Base-by-base conservation (phyloP, 805 yeast genomes). In the Cyberlindnera bimundalis region DNA sequence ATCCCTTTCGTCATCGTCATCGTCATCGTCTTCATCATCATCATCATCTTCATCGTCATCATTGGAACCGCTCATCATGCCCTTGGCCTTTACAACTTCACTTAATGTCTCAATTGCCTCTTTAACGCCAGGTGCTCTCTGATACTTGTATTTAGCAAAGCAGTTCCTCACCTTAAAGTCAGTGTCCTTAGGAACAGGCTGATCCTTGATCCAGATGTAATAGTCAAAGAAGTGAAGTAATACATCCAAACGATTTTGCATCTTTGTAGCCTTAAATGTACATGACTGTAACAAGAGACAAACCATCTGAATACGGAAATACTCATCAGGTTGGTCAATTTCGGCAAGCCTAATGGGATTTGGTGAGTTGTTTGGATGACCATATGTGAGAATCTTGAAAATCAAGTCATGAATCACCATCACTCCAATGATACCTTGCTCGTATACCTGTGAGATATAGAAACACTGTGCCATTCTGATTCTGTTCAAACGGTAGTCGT, bases 151-250 rank as follows among this genome's bases (percentile, higher is more conserved):
- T 12, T 62, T 57, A 17, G 57, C 62, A 47, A 71, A 74, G 25
- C 72, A 62, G 24, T 68, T 74, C 17, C 61, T 55, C n/a, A 85
- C 49, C 35, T 68, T 69, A 48, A 79, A 79, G 31, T 74, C 73
- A 3, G 76, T 61, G 33, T 83, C 93, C 46, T 71, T 66, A 0
- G 95, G 88, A 13, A 84, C 39, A 2, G 87, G 84, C 34, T 62
- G 69, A 3, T 60, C 59, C 52, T 88, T 88, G 24, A 81, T 73
- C 58, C 70, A 74, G 5, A 76, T 59, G 55, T 85, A 88, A 58
- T 78, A 88, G 52, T 88, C 93, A 45, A 87, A 79, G 48, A 78
- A 81, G 20, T 69, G 68, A 42, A 81, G 50, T 42, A 82, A 74
- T 0, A 66, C 38, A 1, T 56, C 51, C 11, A 77, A 35, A 27